These are phyloP conservation scores for Russula foetens DNA, from an alignment of 768 basidiomycete genomes.

Conservation along the genomic window DNA sequence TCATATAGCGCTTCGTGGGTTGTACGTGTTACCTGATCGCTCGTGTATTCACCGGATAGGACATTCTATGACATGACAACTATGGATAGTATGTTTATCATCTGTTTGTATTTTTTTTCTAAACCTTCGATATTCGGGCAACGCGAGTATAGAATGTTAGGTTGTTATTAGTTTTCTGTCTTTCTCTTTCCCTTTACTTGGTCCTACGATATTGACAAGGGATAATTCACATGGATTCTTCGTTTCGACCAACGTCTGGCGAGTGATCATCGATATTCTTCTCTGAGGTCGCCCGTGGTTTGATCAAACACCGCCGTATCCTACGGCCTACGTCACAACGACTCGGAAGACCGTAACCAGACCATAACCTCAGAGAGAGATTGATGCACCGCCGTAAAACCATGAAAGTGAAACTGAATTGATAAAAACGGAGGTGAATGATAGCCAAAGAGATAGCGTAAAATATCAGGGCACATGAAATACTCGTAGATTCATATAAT, in stretches of 20 bases:
- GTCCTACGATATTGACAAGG: not conserved
- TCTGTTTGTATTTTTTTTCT: not conserved
- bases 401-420: no score
- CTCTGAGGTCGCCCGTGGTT: not conserved
- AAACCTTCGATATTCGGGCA: not conserved
- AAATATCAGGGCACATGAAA: conserved; percentile 1
- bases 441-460: no score
- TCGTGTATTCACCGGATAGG: conserved; percentile 43
- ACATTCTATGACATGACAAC: no score
- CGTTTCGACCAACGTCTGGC: not conserved
- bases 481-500: not conserved
- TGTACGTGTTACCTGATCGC: conserved; percentile 48
- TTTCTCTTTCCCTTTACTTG: not conserved
- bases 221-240: not conserved
- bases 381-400: no score
- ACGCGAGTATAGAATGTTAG: not conserved
- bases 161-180: not conserved
- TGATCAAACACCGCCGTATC: no score
- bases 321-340: not conserved
- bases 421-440: no score
- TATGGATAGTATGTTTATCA: not conserved
- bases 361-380: no score
- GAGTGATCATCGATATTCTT: not conserved
- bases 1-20: conserved; percentile 44
- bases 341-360: no score